phyloP scores from a whole-genome alignment of 495 filamentous ascomycete genomes.

The Penicillium waksmanii region DNA sequence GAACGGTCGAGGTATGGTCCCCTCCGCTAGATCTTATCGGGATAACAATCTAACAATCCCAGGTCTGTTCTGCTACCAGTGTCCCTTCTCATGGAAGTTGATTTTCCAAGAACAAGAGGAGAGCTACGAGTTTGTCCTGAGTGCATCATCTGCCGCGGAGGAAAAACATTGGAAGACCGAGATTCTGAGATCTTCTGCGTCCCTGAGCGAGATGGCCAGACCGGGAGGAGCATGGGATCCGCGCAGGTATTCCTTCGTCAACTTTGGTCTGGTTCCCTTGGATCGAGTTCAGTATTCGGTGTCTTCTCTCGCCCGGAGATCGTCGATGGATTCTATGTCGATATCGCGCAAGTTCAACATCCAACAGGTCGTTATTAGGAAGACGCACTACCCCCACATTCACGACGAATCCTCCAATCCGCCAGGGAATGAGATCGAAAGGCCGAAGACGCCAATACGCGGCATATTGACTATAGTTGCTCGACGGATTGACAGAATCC shows the following conservation, averaged over 20 bases:
- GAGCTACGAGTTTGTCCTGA: slow-evolving; percentile 83
- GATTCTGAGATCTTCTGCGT: slow-evolving; percentile 38
- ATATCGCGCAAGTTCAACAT: slow-evolving; percentile 61
- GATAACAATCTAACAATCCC: slow-evolving; percentile 4
- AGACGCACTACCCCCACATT: slow-evolving; percentile 74
- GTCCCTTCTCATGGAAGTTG: slow-evolving; percentile 91
- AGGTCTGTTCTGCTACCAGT: slow-evolving; percentile 87
- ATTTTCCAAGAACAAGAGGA: slow-evolving; percentile 77
- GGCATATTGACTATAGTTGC: slow-evolving; percentile 53
- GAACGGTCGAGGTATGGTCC: slow-evolving; percentile 75
- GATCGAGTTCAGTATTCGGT: slow-evolving; percentile 72
- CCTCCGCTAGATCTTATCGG: not conserved
- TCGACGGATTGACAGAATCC: slow-evolving; percentile 72
- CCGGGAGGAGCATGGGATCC: slow-evolving; percentile 30
- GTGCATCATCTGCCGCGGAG: slow-evolving; percentile 82
- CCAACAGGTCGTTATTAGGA: slow-evolving; percentile 83
- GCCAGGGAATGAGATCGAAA: slow-evolving; percentile 37
- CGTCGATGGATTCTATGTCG: slow-evolving; percentile 79
- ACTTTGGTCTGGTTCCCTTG: slow-evolving; percentile 71
- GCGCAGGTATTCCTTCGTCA: slow-evolving; percentile 54
- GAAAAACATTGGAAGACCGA: slow-evolving; percentile 72
- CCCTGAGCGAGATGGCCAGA: slow-evolving; percentile 28
- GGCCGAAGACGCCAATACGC: slow-evolving; percentile 28
- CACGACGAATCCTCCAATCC: slow-evolving; percentile 31
- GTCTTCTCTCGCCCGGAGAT: slow-evolving; percentile 70